These are phyloP conservation scores for Rhizopogon vesiculosus DNA, from an alignment of 768 basidiomycete species.

Conservation along the genomic window DNA sequence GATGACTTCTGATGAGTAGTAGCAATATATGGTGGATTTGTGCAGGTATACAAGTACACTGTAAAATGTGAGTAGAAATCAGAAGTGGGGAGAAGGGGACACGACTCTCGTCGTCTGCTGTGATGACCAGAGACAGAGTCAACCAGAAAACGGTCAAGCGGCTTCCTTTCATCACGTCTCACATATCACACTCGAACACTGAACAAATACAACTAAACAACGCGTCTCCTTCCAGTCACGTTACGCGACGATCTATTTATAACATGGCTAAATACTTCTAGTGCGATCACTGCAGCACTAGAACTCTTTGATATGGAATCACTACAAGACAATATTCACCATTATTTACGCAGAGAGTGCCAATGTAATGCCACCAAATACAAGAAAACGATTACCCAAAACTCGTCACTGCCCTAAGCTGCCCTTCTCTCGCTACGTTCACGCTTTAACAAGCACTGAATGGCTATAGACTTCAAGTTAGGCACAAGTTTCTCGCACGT, in stretches of 20 bases:
- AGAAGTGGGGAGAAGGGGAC: not conserved
- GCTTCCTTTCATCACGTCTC: not conserved
- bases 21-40: not conserved
- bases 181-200: slow-evolving; percentile 19
- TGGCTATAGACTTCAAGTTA: no score
- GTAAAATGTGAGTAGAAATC: not conserved
- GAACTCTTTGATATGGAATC: no score
- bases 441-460: no score
- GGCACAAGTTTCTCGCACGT: no score
- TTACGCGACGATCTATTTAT: not conserved
- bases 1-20: not conserved
- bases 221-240: slow-evolving; percentile 15
- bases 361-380: no score
- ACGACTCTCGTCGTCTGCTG: slow-evolving; percentile 4
- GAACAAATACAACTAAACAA: slow-evolving; percentile 23
- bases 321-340: no score
- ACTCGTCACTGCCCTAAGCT: no score
- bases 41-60: slow-evolving; percentile 22
- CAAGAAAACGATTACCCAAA: no score
- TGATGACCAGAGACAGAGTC: slow-evolving; percentile 5
- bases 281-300: no score
- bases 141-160: not conserved
- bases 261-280: no score
- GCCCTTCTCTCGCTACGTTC: no score
- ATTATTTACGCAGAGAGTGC: no score